Evolutionary conservation across 2,329 filamentous ascomycete genomes (phyloP), one percentile per base, ranked within the genome.

Genomic region (Sarocladium strictum): DNA sequence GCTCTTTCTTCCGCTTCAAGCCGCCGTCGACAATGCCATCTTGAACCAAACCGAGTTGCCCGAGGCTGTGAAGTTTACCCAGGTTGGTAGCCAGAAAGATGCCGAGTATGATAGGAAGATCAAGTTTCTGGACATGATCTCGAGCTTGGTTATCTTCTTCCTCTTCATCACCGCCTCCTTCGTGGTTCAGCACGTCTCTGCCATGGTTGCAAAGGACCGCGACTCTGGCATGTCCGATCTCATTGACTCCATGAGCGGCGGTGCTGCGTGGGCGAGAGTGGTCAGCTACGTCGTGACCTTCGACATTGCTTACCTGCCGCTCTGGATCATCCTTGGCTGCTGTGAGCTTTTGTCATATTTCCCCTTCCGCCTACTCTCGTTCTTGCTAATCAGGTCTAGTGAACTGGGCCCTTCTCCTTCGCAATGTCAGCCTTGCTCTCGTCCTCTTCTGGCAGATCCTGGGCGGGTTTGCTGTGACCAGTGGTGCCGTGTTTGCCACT

Each of bases 401-500:
- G 4, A 69, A 69, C 52, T 61, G 59, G 58, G 53, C 58, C 9
- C 56, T 69, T 1, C 58, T 69, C 19, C 63, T 70, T 29, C 17
- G 58, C 58, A 85, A 74, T 54, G 71, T 76, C 51, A 81, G 70
- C 2, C 82, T 91, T 21, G 73, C 90, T 21, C 75, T 89, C 33
- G 68, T 90, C 51, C 88, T 85, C 68, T 87, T 90, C 63, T 73
- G 69, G 70, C 68, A 84, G 72, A 72, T 94, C 41, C 71, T 93
- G 5, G 74, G 79, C n/a, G 90, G 90, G 6, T 70, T 91, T 9
- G 80, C 89, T 2, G 72, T 93, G 38, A 83, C 86, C 0, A 90
- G 86, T 26, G 86, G 89, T 67, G 87, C 89, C 1, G 83, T 94
- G 54, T 78, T 93, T 23, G 86, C 86, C 14, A 88, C 85, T 0